These are phyloP conservation scores for Botryotinia narcissicola DNA, from an alignment of 2,329 filamentous ascomycete species.

Conservation along the genomic window DNA sequence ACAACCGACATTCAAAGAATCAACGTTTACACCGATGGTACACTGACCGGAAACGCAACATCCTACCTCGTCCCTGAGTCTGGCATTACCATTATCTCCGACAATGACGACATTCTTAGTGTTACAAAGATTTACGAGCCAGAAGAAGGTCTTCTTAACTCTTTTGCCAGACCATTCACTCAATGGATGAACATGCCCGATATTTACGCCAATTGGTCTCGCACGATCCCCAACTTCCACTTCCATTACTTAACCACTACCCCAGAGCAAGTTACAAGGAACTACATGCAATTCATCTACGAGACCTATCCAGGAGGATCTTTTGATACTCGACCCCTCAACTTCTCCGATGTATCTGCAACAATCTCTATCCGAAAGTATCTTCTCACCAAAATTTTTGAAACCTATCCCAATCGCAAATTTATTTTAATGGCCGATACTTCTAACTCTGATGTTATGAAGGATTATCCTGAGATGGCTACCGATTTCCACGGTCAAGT, in stretches of 20 bases:
- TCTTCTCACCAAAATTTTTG: conserved; percentile 68
- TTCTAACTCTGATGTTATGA: conserved; percentile 74
- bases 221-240: conserved; percentile 64
- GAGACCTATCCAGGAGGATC: conserved; percentile 73
- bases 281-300: conserved; percentile 81
- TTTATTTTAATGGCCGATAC: conserved; percentile 77
- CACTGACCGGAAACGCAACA: conserved; percentile 67
- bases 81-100: conserved; percentile 70
- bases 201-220: conserved; percentile 73
- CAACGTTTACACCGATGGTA: conserved; percentile 65
- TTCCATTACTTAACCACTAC: conserved; percentile 83
- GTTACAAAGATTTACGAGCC: conserved; percentile 78
- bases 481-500: conserved; percentile 68
- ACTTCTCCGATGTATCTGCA: conserved; percentile 73
- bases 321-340: conserved; percentile 68
- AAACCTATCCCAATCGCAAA: conserved; percentile 71
- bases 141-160: conserved; percentile 71
- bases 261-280: conserved; percentile 72
- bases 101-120: conserved; percentile 79
- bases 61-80: conserved; percentile 70
- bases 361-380: conserved; percentile 69
- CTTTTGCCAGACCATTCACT: conserved; percentile 68
- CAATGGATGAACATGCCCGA: conserved; percentile 78
- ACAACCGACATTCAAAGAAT: conserved; percentile 65
- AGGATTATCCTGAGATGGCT: conserved; percentile 58